Base-by-base conservation (phyloP, 2,329 filamentous ascomycete genomes). In the Phialophora verrucosa region DNA sequence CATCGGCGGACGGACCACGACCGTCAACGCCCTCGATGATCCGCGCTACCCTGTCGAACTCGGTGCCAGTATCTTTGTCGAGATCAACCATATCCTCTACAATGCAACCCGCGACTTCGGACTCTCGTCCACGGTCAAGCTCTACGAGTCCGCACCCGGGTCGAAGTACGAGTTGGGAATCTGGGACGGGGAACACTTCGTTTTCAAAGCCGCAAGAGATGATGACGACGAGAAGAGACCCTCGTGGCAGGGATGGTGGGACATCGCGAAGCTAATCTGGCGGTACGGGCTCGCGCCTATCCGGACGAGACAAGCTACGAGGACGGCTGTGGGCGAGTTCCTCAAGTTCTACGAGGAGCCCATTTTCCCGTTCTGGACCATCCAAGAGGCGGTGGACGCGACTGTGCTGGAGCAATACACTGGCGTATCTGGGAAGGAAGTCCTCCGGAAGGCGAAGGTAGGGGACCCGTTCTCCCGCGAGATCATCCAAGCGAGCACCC, bases 51-150 rank as follows among this genome's bases (percentile, higher is more conserved):
- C 90, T 1, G 85, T 97, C 42, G 95, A 99, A 77, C 83, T 98
- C 0, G 95, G 95, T 17, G 95, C 91, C 11, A 94, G 90, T 68
- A 97, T 98, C 73, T 99, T 98, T 75, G 91, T 98, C 53, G 78
- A 90, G 57, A 86, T 90, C 51, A 99, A 98, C 75, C 82, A 88
- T 47, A 97, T 96, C 73, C 84, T 99, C 47, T 87, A 89, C 73
- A 88, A 91, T 62, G 90, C 93, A 0, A 88, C 87, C 7, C 79
- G 85, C 35, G 83, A 86, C 14, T 93, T 97, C 75, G 87, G 87
- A n/a, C 86, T 99, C 3, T 79, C 81, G 0, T 79, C 87, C 1
- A 79, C 76, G n/a, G 79, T 82, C 20, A 77, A 79, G 35, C 76
- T 79, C 7, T 79, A 84, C 38, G 80, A 83, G 20, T 84, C 84